Base-by-base conservation (phyloP, 768 basidiomycete species). In the Boletus patriciae region DNA sequence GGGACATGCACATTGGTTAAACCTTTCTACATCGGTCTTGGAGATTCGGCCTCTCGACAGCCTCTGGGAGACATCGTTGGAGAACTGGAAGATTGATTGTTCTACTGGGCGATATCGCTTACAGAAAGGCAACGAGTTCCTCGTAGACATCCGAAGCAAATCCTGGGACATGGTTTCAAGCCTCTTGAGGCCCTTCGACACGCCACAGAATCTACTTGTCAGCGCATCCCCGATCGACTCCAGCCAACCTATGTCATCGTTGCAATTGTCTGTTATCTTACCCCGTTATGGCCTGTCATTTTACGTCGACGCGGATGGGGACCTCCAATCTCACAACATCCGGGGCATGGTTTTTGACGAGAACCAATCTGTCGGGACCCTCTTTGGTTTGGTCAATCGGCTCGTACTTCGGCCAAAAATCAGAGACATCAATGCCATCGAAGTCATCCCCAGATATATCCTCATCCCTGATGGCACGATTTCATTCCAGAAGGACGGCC, bases 251-350 rank as follows among this genome's bases (percentile, higher is more conserved):
- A 40, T 23, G 0, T 45, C 51, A 21, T 21, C 43, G 3, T 37
- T 34, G 12, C 55, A 46, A 8, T 53, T 82, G 0, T 64, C 59
- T 1, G 66, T 75, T 38, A 52, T 63, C 1, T 62, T 82, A 7
- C 78, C 78, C 29, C 77, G 78, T 18, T 77, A 75, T 48, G 63
- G 67, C 3, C 63, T 82, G 11, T 68, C 72, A 0, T 82, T 83
- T 51, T 73, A 72, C 45, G 33, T 79, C 21, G 69, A 74, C 31
- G 44, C 65, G 1, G 63, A 63, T 3, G 62, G 65, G 16, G 62
- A 69, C 25, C 61, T 82, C 23, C 74, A 78, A 54, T 80, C 75
- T 37, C 67, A 56, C 10, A 78, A 78, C 38, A 67, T 79, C 34
- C 73, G 74, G 13, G 70, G 67, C 21, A 79, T 78, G 71, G 63